Percentiles rank a stretch among this genome's conserved stretches.
Evolutionary conservation across 1,284 basidiomycete species (phyloP).

Genomic region (Melampsora abietis-canadensis): DNA sequence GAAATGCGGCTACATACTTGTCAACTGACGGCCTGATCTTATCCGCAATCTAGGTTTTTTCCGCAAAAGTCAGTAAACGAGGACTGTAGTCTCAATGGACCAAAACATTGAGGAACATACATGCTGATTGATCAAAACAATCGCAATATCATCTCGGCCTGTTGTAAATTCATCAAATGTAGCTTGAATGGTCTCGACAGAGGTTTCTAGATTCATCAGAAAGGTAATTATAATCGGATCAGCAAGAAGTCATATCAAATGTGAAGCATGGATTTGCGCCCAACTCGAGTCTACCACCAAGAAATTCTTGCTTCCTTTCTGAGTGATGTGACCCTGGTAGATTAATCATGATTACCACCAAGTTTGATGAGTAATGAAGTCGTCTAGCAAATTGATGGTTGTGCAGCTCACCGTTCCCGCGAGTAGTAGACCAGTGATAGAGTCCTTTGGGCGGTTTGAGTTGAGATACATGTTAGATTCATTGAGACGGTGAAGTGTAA

Average conservation of each 20-base stretch:
- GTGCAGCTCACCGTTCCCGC: conserved; percentile 69
- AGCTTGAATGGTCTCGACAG: conserved; percentile 78
- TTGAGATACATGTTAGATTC: background rate
- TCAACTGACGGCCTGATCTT: conserved; percentile 94
- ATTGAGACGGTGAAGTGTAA: conserved; percentile 12
- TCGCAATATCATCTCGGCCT: conserved; percentile 80
- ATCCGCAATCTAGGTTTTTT: conserved; percentile 72
- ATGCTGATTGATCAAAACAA: conserved; percentile 94
- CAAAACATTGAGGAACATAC: background rate
- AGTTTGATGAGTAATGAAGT: background rate
- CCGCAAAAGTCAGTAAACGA: background rate
- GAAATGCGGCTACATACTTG: conserved; percentile 91
- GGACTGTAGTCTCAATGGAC: background rate
- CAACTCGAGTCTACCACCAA: conserved; percentile 83
- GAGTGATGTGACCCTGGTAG: conserved; percentile 67
- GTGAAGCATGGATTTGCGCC: conserved; percentile 50
- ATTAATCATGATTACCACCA: background rate
- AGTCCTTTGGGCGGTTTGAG: conserved; percentile 63
- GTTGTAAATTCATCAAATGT: conserved; percentile 88
- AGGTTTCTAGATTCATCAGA: conserved; percentile 67
- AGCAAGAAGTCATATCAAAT: background rate
- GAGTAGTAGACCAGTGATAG: conserved; percentile 84
- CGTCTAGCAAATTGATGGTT: background rate
- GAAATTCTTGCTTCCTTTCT: conserved; percentile 91
- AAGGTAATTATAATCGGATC: background rate